Base-by-base conservation (phyloP, 148 eudicot species). In the Chenopodium quinoa region DNA sequence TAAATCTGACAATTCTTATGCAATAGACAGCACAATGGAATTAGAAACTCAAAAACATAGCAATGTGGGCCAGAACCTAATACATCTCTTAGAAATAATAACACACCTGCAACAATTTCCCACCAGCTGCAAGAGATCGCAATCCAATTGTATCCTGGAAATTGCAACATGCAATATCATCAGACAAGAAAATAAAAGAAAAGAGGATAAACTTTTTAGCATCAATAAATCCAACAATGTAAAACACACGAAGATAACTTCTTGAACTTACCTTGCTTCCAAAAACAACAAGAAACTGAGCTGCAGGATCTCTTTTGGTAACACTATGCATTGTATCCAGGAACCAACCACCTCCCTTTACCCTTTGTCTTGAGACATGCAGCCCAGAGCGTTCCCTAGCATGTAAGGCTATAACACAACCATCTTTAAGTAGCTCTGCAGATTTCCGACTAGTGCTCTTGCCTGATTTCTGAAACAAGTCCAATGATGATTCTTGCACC, bases 51-150 rank as follows among this genome's bases (percentile, higher is more conserved):
- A 73, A 34, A 68, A 70, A 75, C 31, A 64, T 32, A 13, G n/a
- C 52, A 7, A 37, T 40, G 19, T 17, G 25, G 40, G 44, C 71
- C 46, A 80, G 47, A 80, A 56, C 54, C 48, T 12, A 44, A 37
- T 3, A 2, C 62, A 46, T 0, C 9, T 37, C 2, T 2, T 5
- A 4, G 34, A 64, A 44, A 72, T 4, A 77, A 40, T 40, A 78
- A 37, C 4, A 71, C 87, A 97, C 99, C 98, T 97, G 99, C 90
- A 97, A 87, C 70, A 97, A 91, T 88, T 97, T 97, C 71, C 99
- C 99, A 85, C 98, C 99, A 70, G 99, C 97, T 78, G 99, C 93
- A 82, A 97, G 90, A 31, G 99, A 94, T 77, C 99, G 90, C 85
- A 97, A 86, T 79, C 99, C 99, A 87, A 97, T 89, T 27, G 92